A percentile compares a stretch with the other conserved stretches of the same genome.
These are phyloP conservation scores for Ophiostoma piceae DNA, from an alignment of 2,329 filamentous ascomycete genomes.

Conservation along the genomic window DNA sequence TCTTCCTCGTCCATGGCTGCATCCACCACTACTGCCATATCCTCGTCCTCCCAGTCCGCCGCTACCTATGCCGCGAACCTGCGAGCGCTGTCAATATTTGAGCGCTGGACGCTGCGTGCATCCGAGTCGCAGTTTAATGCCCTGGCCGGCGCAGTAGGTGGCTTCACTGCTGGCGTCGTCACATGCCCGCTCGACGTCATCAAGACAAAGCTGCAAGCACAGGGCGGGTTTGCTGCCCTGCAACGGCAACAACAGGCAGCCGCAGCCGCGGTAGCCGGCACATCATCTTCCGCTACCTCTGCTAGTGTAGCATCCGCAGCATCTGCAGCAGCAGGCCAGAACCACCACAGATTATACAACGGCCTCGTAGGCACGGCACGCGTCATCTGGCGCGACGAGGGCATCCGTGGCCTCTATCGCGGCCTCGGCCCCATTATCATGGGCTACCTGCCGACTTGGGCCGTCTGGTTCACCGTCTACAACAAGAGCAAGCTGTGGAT, in stretches of 20 bases:
- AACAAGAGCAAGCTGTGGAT: slow-evolving; percentile 25
- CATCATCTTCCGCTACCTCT: slow-evolving; percentile 30
- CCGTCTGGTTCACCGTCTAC: slow-evolving; percentile 90
- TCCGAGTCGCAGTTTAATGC: slow-evolving; percentile 69
- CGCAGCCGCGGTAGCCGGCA: slow-evolving; percentile 30
- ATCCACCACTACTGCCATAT: slow-evolving; percentile 20
- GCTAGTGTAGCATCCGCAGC: slow-evolving; percentile 27
- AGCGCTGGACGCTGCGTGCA: slow-evolving; percentile 52
- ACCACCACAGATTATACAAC: slow-evolving; percentile 63
- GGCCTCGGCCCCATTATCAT: slow-evolving; percentile 90
- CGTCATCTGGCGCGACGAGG: slow-evolving; percentile 83
- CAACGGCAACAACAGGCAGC: slow-evolving; percentile 34
- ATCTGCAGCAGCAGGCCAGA: slow-evolving; percentile 26
- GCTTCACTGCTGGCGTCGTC: slow-evolving; percentile 87
- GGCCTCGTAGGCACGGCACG: slow-evolving; percentile 81
- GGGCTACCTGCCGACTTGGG: slow-evolving; percentile 96
- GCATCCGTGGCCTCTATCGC: slow-evolving; percentile 83
- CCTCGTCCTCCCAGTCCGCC: background rate
- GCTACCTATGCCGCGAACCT: slow-evolving; percentile 30
- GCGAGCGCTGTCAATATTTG: slow-evolving; percentile 40
- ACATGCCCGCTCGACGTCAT: slow-evolving; percentile 98
- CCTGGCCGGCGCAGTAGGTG: slow-evolving; percentile 79
- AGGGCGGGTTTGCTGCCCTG: slow-evolving; percentile 68
- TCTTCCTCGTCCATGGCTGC: slow-evolving; percentile 8
- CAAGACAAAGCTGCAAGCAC: slow-evolving; percentile 95